Evolutionary conservation across 2,329 filamentous ascomycete genomes (phyloP).

Genomic region (Fusarium nelsonii): DNA sequence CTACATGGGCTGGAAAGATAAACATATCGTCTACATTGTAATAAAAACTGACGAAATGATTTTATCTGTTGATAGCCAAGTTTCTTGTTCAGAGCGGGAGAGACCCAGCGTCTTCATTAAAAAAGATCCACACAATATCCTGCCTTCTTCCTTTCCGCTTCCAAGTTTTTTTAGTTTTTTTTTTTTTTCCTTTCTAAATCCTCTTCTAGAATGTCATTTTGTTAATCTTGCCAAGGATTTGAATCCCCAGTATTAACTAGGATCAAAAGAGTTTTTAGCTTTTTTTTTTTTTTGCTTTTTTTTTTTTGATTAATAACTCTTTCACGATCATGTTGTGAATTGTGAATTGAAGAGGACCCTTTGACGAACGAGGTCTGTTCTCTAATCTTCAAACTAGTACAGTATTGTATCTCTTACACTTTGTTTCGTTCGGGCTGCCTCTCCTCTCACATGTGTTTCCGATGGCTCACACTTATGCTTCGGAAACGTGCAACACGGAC

Average conservation of each 20-base stretch:
- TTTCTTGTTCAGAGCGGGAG: no score
- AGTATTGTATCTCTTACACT: background rate
- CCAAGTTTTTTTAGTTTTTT: slow-evolving; percentile 30
- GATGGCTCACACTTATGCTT: slow-evolving; percentile 11
- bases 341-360: background rate
- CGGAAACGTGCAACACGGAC: slow-evolving; percentile 18
- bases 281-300: background rate
- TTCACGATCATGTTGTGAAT: background rate
- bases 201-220: slow-evolving; percentile 6
- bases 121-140: slow-evolving; percentile 31
- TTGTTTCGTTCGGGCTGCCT: background rate
- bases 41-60: no score
- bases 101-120: slow-evolving; percentile 21
- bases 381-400: background rate
- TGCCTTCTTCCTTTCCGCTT: slow-evolving; percentile 2
- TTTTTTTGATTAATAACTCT: slow-evolving; percentile 4
- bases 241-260: background rate
- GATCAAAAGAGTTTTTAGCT: background rate
- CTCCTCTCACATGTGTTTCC: slow-evolving; percentile 7
- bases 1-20: no score
- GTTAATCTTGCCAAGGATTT: background rate
- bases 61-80: no score
- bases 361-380: background rate
- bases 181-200: background rate
- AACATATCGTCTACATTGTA: no score